Conservation (phyloP, 2,329 filamentous ascomycete genomes). For the Pyricularia pennisetigena region DNA sequence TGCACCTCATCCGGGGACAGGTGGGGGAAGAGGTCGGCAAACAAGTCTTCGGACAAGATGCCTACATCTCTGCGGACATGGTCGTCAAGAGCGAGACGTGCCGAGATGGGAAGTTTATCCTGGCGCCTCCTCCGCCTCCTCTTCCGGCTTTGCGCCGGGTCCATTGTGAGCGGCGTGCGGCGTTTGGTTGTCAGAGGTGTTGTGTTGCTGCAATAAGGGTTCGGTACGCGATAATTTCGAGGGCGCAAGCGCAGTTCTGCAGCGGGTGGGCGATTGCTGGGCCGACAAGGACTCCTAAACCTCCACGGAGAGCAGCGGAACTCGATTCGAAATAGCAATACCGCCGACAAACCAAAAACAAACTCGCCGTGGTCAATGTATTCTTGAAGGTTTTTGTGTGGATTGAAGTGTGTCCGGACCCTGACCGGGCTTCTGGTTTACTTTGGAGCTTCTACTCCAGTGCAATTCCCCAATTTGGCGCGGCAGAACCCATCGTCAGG, state of each 20-base stretch:
- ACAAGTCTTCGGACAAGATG: slow-evolving; percentile 77
- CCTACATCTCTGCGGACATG: slow-evolving; percentile 78
- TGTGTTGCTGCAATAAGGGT: not conserved
- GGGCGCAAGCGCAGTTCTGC: not conserved
- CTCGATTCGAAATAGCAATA: not conserved
- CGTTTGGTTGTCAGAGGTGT: not conserved
- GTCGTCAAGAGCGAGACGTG: slow-evolving; percentile 75
- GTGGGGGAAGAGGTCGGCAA: slow-evolving; percentile 68
- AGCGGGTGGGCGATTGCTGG: not conserved
- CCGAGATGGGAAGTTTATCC: slow-evolving; percentile 68
- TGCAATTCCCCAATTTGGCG: not conserved
- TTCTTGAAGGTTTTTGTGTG: not conserved
- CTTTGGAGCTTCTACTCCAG: not conserved
- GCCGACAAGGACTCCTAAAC: not conserved
- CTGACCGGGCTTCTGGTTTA: not conserved
- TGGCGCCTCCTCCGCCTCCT: slow-evolving; percentile 44
- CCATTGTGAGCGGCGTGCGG: not conserved
- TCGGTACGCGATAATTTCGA: not conserved
- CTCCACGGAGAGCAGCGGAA: not conserved
- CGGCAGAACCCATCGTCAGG: not conserved
- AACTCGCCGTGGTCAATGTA: not conserved
- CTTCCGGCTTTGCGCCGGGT: slow-evolving; percentile 19
- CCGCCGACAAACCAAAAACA: not conserved
- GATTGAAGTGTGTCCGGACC: not conserved
- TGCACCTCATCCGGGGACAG: slow-evolving; percentile 18